Conservation (phyloP, 768 basidiomycete genomes). For the Asterophora lycoperdoides region DNA sequence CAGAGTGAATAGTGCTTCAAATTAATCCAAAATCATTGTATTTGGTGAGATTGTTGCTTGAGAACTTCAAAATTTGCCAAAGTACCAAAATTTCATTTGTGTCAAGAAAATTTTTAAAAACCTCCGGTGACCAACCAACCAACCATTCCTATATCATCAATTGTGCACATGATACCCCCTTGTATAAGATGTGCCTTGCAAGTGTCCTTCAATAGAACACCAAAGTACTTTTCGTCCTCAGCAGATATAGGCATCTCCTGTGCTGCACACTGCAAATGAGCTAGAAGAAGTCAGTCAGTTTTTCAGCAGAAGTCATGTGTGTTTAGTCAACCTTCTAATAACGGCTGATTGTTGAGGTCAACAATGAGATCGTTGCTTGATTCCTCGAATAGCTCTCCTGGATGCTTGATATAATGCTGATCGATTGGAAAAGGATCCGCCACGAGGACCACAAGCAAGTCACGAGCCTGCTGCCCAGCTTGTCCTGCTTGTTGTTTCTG, state of each 20-base stretch:
- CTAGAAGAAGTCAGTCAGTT: constrained; percentile 25
- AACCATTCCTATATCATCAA: too few species aligned
- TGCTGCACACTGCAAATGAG: constrained; percentile 84
- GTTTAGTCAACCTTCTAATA: constrained; percentile 56
- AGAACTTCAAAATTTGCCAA: too few species aligned
- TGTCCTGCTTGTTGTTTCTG: constrained; percentile 88
- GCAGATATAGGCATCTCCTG: constrained; percentile 76
- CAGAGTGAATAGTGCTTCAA: too few species aligned
- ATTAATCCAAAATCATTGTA: too few species aligned
- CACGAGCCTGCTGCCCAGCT: constrained; percentile 76
- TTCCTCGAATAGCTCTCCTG: constrained; percentile 65
- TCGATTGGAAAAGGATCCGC: constrained; percentile 68
- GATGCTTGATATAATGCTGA: constrained; percentile 65
- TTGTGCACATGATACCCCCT: too few species aligned
- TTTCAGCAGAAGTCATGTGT: neutral
- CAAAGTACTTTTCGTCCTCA: constrained; percentile 72
- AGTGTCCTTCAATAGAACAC: constrained; percentile 49
- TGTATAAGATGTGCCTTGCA: constrained; percentile 57
- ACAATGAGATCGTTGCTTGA: constrained; percentile 59
- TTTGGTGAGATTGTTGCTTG: too few species aligned
- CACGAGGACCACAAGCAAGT: constrained; percentile 73
- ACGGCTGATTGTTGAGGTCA: constrained; percentile 67
- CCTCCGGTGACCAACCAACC: too few species aligned
- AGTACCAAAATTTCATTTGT: too few species aligned
- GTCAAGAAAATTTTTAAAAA: too few species aligned